Evolutionary conservation across 73 alveolate genomes (phyloP), one percentile per base, ranked within the genome.

Genomic region (Effrenium voratum): DNA sequence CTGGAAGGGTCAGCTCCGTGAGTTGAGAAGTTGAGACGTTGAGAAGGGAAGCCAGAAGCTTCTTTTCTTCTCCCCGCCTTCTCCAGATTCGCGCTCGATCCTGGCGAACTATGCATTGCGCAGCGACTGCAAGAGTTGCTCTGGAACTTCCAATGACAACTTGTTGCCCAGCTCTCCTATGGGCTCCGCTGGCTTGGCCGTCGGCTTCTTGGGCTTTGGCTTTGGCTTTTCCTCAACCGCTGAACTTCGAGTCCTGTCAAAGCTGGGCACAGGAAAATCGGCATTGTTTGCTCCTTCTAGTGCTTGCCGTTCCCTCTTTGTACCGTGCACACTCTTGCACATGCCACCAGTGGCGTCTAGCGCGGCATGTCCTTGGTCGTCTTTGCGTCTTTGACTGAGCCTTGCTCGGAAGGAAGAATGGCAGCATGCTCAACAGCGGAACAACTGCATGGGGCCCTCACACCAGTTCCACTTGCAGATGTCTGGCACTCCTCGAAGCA

Each of bases 401-500:
- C 47, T 36, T 6, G 47, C 50, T 1, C 16, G 41, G 6, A 5
- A 66, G 43, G 77, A 16, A 8, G 12, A 26, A 66, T 10, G 43
- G 10, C 22, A 13, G 68, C 8, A n/a, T 6, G 44, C 30, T 19
- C 16, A 19, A n/a, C 46, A 24, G 41, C 32, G 24, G 28, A 19
- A 24, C 40, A 28, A 19, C 28, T 68, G 26, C 38, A 28, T 68
- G 5, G 13, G 55, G 57, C 50, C n/a, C 86, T 41, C 26, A 50
- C 97, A 28, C 92, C 98, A 26, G 98, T 92, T 41, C 98, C 98
- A 75, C 98, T 92, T 49, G 98, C 98, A n/a, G 98, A 92, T 0
- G 98, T 73, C 70, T 36, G 59, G 40, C 98, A 92, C 85, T 92
- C 98, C 8, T 43, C 91, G 41, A 45, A 16, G 82, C 98, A 92